Base-by-base conservation (phyloP, 495 filamentous ascomycete species). In the Annulohypoxylon moriforme region DNA sequence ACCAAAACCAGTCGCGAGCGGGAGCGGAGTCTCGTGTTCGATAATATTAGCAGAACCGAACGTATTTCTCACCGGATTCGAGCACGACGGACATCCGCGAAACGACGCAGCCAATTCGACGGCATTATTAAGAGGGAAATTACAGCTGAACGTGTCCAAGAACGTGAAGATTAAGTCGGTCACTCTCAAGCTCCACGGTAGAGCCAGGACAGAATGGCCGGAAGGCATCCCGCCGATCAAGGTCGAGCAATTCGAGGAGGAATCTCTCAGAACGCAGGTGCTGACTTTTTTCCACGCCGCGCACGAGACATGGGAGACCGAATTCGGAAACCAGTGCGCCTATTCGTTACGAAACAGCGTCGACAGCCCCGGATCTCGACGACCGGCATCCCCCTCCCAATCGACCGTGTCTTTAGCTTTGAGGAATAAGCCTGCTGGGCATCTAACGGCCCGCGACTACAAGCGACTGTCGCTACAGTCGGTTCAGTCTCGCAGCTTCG, bases 221-320 rank as follows among this genome's bases (percentile, higher is more conserved):
- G 96, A 99, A 84, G 96, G 95, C 33, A 97, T 99, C 20, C 96
- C 96, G 5, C 96, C 96, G 1, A 87, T 88, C 68, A 98, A 97
- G 78, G 84, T 90, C 0, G 91, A 97, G 60, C 90, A 92, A 67
- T 90, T 89, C 75, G 95, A 99, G 67, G 93, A 88, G 80, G 87
- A 94, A 80, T 88, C 85, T 7, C 85, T 95, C 60, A 89, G 92
- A 80, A 89, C 88, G 42, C 92, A 94, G 71, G 91, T 88, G 1
- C 86, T 94, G 78, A 90, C 93, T 0, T 95, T 95, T 77, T 96
- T 94, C 80, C 92, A 94, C 71, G 92, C 92, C 10, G 86, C 90
- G 66, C 82, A 86, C 58, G 79, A 85, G 60, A 79, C 83, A 36
- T 85, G 85, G 80, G 80, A 81, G 53, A 84, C 84, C 16, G 80